phyloP scores from a whole-genome alignment of 805 yeast species.

The Tetrapisispora arboricola region DNA sequence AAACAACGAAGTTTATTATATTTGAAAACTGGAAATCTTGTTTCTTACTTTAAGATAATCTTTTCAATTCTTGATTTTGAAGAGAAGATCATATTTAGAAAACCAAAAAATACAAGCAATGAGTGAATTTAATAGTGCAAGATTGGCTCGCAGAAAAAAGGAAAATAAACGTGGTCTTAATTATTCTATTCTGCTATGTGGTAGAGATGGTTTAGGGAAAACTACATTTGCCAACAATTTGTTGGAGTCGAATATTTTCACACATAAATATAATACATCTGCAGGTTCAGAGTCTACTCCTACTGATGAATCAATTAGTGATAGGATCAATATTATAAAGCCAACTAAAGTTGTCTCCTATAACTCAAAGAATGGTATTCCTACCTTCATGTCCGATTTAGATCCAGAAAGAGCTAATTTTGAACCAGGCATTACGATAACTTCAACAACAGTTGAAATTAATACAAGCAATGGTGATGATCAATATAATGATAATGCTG shows the following conservation, averaged over 20 bases:
- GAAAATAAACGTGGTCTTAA: slow-evolving; percentile 66
- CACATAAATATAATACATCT: slow-evolving; percentile 44
- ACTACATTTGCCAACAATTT: slow-evolving; percentile 64
- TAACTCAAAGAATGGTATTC: slow-evolving; percentile 51
- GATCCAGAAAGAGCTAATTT: slow-evolving; percentile 49
- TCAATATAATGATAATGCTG: slow-evolving; percentile 3
- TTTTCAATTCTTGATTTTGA: too few species aligned
- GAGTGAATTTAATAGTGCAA: slow-evolving; percentile 11
- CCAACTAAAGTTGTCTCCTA: slow-evolving; percentile 39
- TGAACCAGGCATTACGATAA: slow-evolving; percentile 70
- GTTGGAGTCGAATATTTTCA: slow-evolving; percentile 49
- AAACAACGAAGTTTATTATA: too few species aligned
- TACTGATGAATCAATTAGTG: slow-evolving; percentile 10
- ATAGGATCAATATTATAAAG: slow-evolving; percentile 18
- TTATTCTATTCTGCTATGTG: slow-evolving; percentile 64
- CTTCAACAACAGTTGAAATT: slow-evolving; percentile 32
- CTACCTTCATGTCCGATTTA: slow-evolving; percentile 49
- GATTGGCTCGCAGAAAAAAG: slow-evolving; percentile 40
- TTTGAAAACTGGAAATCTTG: too few species aligned
- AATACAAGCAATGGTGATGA: slow-evolving; percentile 8
- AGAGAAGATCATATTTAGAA: too few species aligned
- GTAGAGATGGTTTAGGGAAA: slow-evolving; percentile 69
- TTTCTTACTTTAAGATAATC: too few species aligned
- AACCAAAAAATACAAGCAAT: neutral
- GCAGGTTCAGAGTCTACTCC: slow-evolving; percentile 4